Evolutionary conservation across 208 protist species (phyloP).

Genomic region (Crithidia sp.): DNA sequence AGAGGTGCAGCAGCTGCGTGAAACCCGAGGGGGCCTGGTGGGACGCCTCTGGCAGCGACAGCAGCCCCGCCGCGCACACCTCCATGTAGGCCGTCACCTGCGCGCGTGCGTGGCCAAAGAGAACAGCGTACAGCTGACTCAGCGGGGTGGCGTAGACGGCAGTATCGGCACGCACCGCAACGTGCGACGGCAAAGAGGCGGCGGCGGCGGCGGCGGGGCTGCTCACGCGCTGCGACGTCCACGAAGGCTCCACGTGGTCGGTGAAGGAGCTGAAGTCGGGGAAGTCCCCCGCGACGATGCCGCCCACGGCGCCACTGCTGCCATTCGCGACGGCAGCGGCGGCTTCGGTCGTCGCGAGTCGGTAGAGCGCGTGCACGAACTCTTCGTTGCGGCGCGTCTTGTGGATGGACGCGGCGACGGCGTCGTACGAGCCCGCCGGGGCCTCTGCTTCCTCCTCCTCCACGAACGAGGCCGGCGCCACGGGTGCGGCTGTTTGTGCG

Average conservation of each 20-base stretch:
- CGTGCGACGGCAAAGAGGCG: neutral
- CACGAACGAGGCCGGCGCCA: neutral
- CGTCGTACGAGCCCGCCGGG: slow-evolving; percentile 27
- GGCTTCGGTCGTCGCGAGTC: slow-evolving; percentile 17
- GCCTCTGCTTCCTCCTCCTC: neutral
- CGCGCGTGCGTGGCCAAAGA: slow-evolving; percentile 25
- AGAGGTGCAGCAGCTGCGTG: slow-evolving; percentile 53
- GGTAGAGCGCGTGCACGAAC: slow-evolving; percentile 34
- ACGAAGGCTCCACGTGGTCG: neutral
- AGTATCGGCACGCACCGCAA: slow-evolving; percentile 12
- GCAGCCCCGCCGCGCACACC: slow-evolving; percentile 47
- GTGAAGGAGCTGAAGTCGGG: slow-evolving; percentile 13
- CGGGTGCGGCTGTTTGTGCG: neutral
- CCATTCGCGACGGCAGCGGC: neutral
- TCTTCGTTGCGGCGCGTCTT: slow-evolving; percentile 30
- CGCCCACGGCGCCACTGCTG: too few species aligned
- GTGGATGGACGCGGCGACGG: slow-evolving; percentile 27
- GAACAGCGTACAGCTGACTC: slow-evolving; percentile 25
- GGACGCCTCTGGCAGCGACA: slow-evolving; percentile 29
- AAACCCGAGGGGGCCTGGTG: slow-evolving; percentile 34
- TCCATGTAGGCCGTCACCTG: slow-evolving; percentile 48
- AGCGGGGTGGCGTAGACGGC: slow-evolving; percentile 11
- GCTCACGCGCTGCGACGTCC: neutral
- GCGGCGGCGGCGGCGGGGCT: neutral
- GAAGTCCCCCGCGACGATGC: slow-evolving; percentile 3